Percentiles rank a stretch among this genome's conserved stretches.
Conservation (phyloP, 2,329 filamentous ascomycete genomes). For the Talaromyces sp. region DNA sequence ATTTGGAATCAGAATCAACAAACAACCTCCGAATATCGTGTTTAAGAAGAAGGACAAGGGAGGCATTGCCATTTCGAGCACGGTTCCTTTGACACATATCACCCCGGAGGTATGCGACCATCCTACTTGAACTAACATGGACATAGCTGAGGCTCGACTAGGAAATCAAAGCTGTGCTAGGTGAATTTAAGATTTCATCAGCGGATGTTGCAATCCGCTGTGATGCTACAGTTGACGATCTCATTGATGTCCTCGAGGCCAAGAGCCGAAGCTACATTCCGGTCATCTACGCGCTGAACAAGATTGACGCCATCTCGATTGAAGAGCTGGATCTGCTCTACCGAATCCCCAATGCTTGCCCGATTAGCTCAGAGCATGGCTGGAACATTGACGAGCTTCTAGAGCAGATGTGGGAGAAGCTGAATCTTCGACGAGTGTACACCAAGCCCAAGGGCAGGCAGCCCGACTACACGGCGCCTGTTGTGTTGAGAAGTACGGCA, state of each 20-base stretch:
- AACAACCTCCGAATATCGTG: slow-evolving; percentile 94
- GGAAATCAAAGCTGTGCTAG: slow-evolving; percentile 97
- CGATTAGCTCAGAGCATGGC: slow-evolving; percentile 93
- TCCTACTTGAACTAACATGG: background rate
- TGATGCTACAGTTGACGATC: slow-evolving; percentile 92
- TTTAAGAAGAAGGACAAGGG: slow-evolving; percentile 99
- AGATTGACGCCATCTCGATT: slow-evolving; percentile 96
- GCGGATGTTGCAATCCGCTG: slow-evolving; percentile 97
- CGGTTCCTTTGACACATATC: slow-evolving; percentile 84
- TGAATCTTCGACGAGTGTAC: slow-evolving; percentile 86
- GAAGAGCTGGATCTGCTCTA: slow-evolving; percentile 95
- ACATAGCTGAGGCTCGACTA: slow-evolving; percentile 18
- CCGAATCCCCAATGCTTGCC: slow-evolving; percentile 92
- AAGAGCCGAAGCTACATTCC: slow-evolving; percentile 95
- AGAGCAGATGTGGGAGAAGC: slow-evolving; percentile 98
- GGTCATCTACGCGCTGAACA: slow-evolving; percentile 98
- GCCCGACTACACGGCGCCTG: slow-evolving; percentile 86
- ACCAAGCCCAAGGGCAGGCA: slow-evolving; percentile 95
- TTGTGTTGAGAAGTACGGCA: slow-evolving; percentile 74
- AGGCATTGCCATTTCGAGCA: slow-evolving; percentile 92
- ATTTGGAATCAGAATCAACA: slow-evolving; percentile 97
- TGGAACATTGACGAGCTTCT: slow-evolving; percentile 98
- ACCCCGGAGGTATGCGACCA: slow-evolving; percentile 61
- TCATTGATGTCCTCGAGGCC: slow-evolving; percentile 93
- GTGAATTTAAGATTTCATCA: slow-evolving; percentile 92